Evolutionary conservation across 805 yeast genomes (phyloP).

Genomic region (Huiozyma naganishii): DNA sequence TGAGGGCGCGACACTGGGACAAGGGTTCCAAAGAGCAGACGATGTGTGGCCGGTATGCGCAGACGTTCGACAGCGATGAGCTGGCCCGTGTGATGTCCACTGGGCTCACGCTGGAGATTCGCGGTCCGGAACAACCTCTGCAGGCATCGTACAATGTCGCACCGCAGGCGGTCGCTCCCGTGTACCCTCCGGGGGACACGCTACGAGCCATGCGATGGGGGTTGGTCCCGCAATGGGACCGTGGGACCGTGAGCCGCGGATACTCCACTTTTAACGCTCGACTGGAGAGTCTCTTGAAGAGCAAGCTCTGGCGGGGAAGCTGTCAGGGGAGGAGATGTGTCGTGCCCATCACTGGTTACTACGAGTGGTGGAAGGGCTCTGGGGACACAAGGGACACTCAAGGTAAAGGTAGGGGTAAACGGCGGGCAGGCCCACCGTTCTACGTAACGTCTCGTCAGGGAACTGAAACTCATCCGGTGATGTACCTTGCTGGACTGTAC

Average conservation of each 20-base stretch:
- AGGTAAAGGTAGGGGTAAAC: constrained; percentile 29
- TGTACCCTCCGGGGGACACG: constrained; percentile 8
- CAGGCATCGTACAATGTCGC: constrained; percentile 43
- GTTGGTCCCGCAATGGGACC: constrained; percentile 58
- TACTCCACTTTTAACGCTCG: constrained; percentile 66
- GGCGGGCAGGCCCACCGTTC: constrained; percentile 36
- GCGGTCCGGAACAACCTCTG: constrained; percentile 1
- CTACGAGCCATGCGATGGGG: constrained; percentile 60
- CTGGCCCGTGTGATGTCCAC: constrained; percentile 3
- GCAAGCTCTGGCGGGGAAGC: constrained; percentile 48
- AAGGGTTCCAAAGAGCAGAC: neutral
- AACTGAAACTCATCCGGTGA: constrained; percentile 27
- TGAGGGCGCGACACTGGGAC: neutral
- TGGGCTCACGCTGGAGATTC: neutral
- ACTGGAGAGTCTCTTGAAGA: constrained; percentile 30
- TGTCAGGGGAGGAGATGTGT: constrained; percentile 55
- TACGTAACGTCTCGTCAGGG: constrained; percentile 44
- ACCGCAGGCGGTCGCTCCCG: constrained; percentile 47
- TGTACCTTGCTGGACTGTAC: constrained; percentile 58
- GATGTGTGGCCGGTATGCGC: constrained; percentile 58
- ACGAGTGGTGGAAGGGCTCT: constrained; percentile 51
- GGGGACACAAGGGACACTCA: neutral
- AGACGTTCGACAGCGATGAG: constrained; percentile 26
- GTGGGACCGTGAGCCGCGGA: constrained; percentile 25
- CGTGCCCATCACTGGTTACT: constrained; percentile 74